A percentile compares a stretch with the other conserved stretches of the same genome.
Conservation (phyloP, 23 red algal genomes). For the Gracilaria caudata region DNA sequence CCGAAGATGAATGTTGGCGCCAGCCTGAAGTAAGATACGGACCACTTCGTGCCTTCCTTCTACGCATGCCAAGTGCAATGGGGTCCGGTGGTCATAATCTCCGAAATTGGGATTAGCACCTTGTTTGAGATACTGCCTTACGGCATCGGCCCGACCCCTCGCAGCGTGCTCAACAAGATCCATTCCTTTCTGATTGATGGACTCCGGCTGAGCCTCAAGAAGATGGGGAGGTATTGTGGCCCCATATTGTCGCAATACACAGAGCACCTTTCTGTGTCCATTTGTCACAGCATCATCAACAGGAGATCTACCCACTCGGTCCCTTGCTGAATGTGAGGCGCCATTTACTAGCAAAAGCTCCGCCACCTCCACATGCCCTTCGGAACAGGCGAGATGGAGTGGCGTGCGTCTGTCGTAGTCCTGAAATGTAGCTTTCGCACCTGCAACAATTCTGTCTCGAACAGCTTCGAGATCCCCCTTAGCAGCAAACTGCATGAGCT, state of each 20-base stretch:
- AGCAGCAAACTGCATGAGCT: slow-evolving; percentile 81
- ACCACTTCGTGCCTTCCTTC: slow-evolving; percentile 82
- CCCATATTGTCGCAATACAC: slow-evolving; percentile 72
- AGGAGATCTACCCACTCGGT: slow-evolving; percentile 88
- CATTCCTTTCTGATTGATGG: slow-evolving; percentile 44
- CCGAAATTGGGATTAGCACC: slow-evolving; percentile 74
- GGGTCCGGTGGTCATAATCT: slow-evolving; percentile 87
- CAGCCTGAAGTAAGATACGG: slow-evolving; percentile 60
- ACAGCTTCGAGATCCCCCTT: slow-evolving; percentile 71
- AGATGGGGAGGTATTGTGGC: slow-evolving; percentile 61
- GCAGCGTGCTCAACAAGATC: slow-evolving; percentile 65
- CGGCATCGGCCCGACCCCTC: slow-evolving; percentile 46
- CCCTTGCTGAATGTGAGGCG: slow-evolving; percentile 67
- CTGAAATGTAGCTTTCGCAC: slow-evolving; percentile 60
- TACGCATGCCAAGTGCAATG: slow-evolving; percentile 86
- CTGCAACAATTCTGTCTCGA: slow-evolving; percentile 67
- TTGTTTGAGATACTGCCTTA: slow-evolving; percentile 52
- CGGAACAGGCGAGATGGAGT: slow-evolving; percentile 90
- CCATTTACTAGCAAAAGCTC: slow-evolving; percentile 86
- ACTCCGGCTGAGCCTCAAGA: slow-evolving; percentile 55
- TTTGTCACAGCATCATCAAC: slow-evolving; percentile 89
- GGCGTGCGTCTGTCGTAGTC: slow-evolving; percentile 95
- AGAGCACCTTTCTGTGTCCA: slow-evolving; percentile 63
- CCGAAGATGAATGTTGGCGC: slow-evolving; percentile 66
- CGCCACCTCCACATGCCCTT: slow-evolving; percentile 87